Base-by-base conservation (phyloP, 331 rosid genomes). In the Malus hybrid region DNA sequence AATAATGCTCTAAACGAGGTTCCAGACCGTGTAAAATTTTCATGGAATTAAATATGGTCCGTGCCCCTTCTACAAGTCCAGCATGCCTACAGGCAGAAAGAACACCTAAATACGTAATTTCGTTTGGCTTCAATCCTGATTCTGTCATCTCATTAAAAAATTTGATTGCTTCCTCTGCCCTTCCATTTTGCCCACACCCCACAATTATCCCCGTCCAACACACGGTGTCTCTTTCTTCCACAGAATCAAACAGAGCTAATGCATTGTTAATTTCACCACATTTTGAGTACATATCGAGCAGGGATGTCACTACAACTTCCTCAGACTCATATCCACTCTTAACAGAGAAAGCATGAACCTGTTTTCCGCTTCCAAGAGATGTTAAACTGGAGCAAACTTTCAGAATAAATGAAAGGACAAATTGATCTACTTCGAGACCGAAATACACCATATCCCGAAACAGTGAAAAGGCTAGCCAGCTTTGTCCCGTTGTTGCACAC, bases 171-270 rank as follows among this genome's bases (percentile, higher is more conserved):
- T 87, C 89, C 6, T 67, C 75, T 5, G 93, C 87, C 79, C 85
- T 88, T 83, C 98, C 98, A 82, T 93, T 93, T 82, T 91, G 92
- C 68, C 91, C 98, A 76, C 97, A 91, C 63, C 98, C 98, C 65
- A 91, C 93, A 78, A 93, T 93, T 72, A 91, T 88, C 81, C 93
- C 93, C 0, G 97, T 93, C 97, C 98, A 93, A 87, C 93, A 85
- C 68, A 88, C 77, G 8, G 81, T 80, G 79, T 93, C 98, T 6
- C 80, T 82, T 80, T 89, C 86, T 20, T 76, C 83, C 42, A 75
- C 70, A 71, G 80, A 72, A 46, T 24, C 54, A 83, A 93, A 89
- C 85, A 93, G 76, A 62, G 82, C 79, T 68, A 93, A 83, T 64
- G 87, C 93, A 75, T 88, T 88, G 48, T 89, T 81, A 66, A 93